phyloP scores from a whole-genome alignment of 2,329 filamentous ascomycete genomes.

The Microsporum ferrugineum region DNA sequence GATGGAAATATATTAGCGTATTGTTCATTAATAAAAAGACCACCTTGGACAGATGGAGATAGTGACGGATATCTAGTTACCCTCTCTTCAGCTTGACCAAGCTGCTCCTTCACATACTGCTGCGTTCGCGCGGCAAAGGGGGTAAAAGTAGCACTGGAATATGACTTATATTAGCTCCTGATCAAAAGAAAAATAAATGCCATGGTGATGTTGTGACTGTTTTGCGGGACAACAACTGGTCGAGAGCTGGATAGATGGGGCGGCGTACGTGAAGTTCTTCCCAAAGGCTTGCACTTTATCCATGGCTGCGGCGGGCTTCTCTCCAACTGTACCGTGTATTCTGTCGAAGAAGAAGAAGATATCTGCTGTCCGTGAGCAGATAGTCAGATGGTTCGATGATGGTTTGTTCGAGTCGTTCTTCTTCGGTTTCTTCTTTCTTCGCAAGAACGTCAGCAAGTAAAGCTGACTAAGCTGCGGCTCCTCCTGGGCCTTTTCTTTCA shows the following conservation, averaged over 20 bases:
- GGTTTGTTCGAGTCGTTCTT: neutral
- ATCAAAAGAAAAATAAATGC: too few species aligned
- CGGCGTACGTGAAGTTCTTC: slow-evolving; percentile 53
- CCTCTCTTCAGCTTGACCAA: slow-evolving; percentile 91
- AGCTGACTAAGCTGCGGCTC: too few species aligned
- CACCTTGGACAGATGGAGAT: neutral
- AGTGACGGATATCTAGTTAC: slow-evolving; percentile 34
- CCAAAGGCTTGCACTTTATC: slow-evolving; percentile 59
- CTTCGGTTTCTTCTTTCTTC: neutral
- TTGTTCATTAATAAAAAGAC: neutral
- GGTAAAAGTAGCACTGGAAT: slow-evolving; percentile 66
- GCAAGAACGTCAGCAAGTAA: too few species aligned
- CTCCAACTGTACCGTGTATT: neutral
- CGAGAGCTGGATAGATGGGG: neutral
- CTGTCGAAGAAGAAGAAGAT: neutral
- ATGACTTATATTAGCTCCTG: neutral
- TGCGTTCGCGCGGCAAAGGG: slow-evolving; percentile 89
- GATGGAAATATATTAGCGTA: slow-evolving; percentile 1
- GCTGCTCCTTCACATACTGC: slow-evolving; percentile 96
- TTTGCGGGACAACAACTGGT: neutral
- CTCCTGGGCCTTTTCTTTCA: too few species aligned
- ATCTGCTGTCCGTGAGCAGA: neutral
- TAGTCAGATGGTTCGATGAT: neutral
- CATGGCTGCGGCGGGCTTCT: slow-evolving; percentile 35
- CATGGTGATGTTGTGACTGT: neutral